Percentiles rank a stretch among this genome's conserved stretches.
Conservation (phyloP, 2,329 filamentous ascomycete species). For the Claviceps quebecensis region DNA sequence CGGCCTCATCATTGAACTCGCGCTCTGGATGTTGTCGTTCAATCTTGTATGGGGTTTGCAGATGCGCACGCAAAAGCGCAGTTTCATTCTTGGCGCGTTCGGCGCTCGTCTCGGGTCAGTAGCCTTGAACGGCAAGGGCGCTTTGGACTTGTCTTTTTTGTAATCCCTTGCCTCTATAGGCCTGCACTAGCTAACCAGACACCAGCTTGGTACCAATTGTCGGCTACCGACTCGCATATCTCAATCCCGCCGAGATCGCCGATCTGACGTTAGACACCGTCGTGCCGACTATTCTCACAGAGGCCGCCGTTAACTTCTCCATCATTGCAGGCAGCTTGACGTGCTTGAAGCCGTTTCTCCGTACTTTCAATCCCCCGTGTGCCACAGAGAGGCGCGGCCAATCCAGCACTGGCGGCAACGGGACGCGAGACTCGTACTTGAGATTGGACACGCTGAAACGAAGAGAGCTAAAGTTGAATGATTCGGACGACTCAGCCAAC, state of each 20-base stretch:
- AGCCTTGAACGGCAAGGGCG: not conserved
- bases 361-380: conserved; percentile 1
- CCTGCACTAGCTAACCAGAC: not conserved
- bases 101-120: conserved; percentile 4
- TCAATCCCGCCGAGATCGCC: not conserved
- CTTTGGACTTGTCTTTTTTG: not conserved
- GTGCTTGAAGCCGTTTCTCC: conserved; percentile 5
- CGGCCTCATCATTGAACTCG: conserved; percentile 4
- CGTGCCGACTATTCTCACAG: conserved; percentile 3
- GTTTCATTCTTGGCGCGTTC: conserved; percentile 5
- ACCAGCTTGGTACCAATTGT: conserved; percentile 1
- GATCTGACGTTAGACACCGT: conserved; percentile 2
- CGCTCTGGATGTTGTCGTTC: conserved; percentile 3
- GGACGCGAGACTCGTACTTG: not conserved
- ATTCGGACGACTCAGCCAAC: conserved; percentile 1
- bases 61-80: conserved; percentile 1
- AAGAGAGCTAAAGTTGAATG: not conserved
- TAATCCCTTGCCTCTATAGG: too few relatives aligned
- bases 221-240: conserved; percentile 2
- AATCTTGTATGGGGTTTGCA: conserved; percentile 5
- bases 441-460: conserved; percentile 5
- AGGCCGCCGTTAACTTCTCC: conserved; percentile 5
- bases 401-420: not conserved
- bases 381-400: not conserved
- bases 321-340: conserved; percentile 5